A percentile compares a stretch with the other conserved stretches of the same genome.
phyloP scores from a whole-genome alignment of 495 filamentous ascomycete species.

The Staphylotrichum longicolle region DNA sequence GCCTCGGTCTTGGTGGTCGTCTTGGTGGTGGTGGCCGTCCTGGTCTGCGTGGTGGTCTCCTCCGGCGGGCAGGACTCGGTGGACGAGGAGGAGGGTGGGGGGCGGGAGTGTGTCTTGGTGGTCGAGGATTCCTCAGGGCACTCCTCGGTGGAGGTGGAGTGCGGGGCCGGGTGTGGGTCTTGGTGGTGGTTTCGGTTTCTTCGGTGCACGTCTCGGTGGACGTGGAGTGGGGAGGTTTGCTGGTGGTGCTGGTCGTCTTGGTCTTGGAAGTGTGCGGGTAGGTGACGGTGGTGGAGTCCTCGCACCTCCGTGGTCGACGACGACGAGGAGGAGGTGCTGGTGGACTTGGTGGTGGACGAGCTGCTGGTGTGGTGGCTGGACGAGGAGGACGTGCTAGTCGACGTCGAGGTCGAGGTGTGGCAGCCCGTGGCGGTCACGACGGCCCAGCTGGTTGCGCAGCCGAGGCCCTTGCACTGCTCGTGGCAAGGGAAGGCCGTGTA shows the following conservation, averaged over 20 bases:
- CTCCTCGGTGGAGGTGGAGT: neutral
- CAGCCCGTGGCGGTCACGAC: constrained; percentile 17
- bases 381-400: neutral
- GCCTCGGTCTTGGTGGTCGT: neutral
- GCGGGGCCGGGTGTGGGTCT: neutral
- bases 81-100: no score
- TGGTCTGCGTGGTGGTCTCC: no score
- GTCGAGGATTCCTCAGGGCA: neutral
- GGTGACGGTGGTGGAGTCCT: neutral
- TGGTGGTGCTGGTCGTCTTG: neutral
- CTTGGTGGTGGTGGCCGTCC: neutral
- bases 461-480: constrained; percentile 23
- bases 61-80: no score
- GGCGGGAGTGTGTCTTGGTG: no score
- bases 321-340: neutral
- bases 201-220: no score
- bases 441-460: constrained; percentile 24
- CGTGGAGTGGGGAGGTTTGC: neutral
- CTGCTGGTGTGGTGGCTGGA: neutral
- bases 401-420: neutral
- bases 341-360: neutral
- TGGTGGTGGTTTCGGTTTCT: neutral
- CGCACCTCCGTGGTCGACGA: neutral
- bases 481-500: constrained; percentile 25
- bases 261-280: neutral